Evolutionary conservation across 176 grass and related monocot genomes (phyloP).

Genomic region (Microstegium vimineum): DNA sequence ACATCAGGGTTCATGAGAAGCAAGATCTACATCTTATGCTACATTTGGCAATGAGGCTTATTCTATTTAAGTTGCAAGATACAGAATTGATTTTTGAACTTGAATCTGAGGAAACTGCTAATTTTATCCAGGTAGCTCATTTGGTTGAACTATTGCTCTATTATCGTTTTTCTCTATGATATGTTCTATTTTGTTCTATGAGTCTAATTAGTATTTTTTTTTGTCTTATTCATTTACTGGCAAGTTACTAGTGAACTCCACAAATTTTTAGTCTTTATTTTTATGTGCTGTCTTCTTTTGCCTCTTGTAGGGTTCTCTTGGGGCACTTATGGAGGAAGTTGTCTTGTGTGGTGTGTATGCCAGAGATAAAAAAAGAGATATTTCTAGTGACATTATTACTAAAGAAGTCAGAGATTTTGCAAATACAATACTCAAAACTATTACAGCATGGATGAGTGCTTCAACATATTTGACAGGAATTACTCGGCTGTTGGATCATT

Average conservation of each 20-base stretch:
- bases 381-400: constrained; percentile 32
- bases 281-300: not conserved
- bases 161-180: constrained; percentile 5
- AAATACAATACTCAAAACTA: constrained; percentile 52
- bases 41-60: constrained; percentile 56
- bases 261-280: not conserved
- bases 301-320: constrained; percentile 62
- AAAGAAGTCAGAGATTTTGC: constrained; percentile 53
- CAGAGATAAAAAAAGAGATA: constrained; percentile 45
- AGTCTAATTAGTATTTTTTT: constrained; percentile 2
- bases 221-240: constrained; percentile 19
- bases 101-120: constrained; percentile 46
- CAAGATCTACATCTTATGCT: constrained; percentile 39
- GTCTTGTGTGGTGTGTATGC: constrained; percentile 44
- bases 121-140: constrained; percentile 64
- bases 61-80: constrained; percentile 67
- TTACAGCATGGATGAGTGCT: constrained; percentile 69
- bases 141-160: not conserved
- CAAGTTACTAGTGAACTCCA: not conserved
- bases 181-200: not conserved
- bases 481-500: constrained; percentile 61
- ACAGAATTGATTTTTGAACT: constrained; percentile 73
- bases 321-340: constrained; percentile 76
- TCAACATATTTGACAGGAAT: constrained; percentile 76
- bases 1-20: constrained; percentile 44